These are phyloP conservation scores for Lactarius quietus DNA, from an alignment of 768 basidiomycete species.

Conservation along the genomic window DNA sequence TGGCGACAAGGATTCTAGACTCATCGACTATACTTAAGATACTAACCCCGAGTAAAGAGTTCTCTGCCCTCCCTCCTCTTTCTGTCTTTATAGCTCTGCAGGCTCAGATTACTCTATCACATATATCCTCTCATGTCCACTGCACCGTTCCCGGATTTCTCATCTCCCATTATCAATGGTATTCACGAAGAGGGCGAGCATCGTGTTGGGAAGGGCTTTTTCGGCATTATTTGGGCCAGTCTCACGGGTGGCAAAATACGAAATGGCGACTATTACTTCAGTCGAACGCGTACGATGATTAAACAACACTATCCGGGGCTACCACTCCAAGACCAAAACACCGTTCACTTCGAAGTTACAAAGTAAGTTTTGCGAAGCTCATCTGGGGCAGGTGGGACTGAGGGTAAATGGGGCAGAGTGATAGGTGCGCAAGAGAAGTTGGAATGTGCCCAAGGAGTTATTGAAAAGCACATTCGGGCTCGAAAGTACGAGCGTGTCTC, in stretches of 20 bases:
- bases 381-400: background rate
- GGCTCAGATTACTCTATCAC: background rate
- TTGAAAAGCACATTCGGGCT: too few relatives aligned
- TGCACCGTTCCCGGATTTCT: background rate
- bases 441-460: too few relatives aligned
- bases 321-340: too few relatives aligned
- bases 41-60: too few relatives aligned
- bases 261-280: background rate
- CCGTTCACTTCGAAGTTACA: too few relatives aligned
- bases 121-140: background rate
- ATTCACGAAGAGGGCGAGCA: background rate
- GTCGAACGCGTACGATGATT: background rate
- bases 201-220: background rate
- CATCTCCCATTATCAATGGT: background rate
- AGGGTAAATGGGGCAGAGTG: background rate
- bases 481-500: background rate
- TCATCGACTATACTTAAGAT: background rate
- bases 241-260: background rate
- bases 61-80: too few relatives aligned
- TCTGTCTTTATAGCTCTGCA: background rate
- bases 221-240: background rate
- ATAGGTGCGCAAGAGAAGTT: accelerated
- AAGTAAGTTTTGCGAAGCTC: background rate
- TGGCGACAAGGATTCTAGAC: too few relatives aligned
- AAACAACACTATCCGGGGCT: background rate